phyloP scores from a whole-genome alignment of 2,329 filamentous ascomycete species.

The Aspergillus sp. region DNA sequence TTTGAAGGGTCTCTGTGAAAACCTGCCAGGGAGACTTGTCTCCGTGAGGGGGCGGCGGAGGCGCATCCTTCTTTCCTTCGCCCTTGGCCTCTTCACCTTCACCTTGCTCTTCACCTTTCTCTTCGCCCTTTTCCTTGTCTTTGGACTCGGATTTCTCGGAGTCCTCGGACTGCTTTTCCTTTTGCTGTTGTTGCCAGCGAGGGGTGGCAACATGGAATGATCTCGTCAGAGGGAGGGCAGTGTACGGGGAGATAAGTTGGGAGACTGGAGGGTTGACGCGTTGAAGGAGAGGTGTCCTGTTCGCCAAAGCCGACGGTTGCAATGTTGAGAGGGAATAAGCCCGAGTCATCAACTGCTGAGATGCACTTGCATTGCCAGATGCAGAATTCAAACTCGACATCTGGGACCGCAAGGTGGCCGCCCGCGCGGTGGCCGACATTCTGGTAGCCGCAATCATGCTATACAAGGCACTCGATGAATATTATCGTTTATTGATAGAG shows the following conservation, averaged over 20 bases:
- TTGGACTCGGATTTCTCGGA: conserved; percentile 24
- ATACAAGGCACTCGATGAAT: conserved; percentile 6
- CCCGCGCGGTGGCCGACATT: conserved; percentile 33
- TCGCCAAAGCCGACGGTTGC: conserved; percentile 30
- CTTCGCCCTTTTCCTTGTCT: conserved; percentile 6
- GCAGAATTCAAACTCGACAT: conserved; percentile 25
- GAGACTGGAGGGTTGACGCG: conserved; percentile 18
- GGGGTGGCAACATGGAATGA: conserved; percentile 31
- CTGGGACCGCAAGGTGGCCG: conserved; percentile 32
- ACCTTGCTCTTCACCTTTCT: conserved; percentile 23
- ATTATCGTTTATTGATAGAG: background rate
- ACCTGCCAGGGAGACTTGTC: conserved; percentile 99
- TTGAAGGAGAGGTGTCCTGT: conserved; percentile 31
- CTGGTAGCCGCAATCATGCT: conserved; percentile 38
- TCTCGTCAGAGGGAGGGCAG: conserved; percentile 30
- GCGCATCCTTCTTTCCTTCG: conserved; percentile 47
- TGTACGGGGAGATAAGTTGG: conserved; percentile 29
- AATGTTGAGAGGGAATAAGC: conserved; percentile 27
- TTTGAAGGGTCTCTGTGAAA: conserved; percentile 92
- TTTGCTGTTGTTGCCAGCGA: conserved; percentile 31
- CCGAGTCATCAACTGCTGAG: conserved; percentile 30
- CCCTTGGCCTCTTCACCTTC: conserved; percentile 37
- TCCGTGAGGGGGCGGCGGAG: conserved; percentile 91
- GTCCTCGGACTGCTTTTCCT: conserved; percentile 35
- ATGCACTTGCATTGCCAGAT: conserved; percentile 21